Evolutionary conservation across 345 rosid species (phyloP).

Genomic region (Lumnitzera littorea): DNA sequence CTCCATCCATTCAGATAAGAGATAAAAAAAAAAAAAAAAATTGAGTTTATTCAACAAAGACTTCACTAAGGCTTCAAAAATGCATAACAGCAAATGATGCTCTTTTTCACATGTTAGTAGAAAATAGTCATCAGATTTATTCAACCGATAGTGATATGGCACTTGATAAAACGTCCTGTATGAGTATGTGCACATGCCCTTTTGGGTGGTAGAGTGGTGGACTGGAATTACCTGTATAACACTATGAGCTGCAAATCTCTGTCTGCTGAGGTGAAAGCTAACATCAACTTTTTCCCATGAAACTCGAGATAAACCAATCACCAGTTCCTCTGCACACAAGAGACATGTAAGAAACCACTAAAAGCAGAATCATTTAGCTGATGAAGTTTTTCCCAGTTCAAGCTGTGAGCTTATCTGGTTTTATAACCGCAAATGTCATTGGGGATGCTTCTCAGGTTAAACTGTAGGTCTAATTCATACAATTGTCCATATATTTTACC

Average conservation of each 20-base stretch:
- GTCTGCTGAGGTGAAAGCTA: conserved; percentile 78
- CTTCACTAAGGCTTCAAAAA: no score
- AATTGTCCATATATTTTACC: no score
- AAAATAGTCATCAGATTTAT: no score
- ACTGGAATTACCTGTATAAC: conserved; percentile 70
- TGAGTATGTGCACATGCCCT: neutral
- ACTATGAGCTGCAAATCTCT: conserved; percentile 89
- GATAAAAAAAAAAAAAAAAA: neutral
- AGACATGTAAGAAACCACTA: conserved; percentile 1
- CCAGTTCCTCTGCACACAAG: conserved; percentile 60
- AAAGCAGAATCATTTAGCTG: neutral
- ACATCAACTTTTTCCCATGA: conserved; percentile 97
- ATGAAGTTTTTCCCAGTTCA: neutral
- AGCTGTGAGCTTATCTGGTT: neutral
- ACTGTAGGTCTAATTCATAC: no score
- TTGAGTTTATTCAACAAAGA: no score
- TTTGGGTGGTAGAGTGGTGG: neutral
- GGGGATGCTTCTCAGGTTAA: no score
- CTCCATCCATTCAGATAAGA: neutral
- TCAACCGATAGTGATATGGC: no score
- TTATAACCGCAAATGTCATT: no score
- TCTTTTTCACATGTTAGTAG: no score
- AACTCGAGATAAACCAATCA: conserved; percentile 67
- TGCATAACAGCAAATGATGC: no score
- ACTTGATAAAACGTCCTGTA: no score